Percentiles rank a stretch among this genome's conserved stretches.
Evolutionary conservation across 192 early-diverging fungal species (phyloP).

Genomic region (Piromyces finnis): DNA sequence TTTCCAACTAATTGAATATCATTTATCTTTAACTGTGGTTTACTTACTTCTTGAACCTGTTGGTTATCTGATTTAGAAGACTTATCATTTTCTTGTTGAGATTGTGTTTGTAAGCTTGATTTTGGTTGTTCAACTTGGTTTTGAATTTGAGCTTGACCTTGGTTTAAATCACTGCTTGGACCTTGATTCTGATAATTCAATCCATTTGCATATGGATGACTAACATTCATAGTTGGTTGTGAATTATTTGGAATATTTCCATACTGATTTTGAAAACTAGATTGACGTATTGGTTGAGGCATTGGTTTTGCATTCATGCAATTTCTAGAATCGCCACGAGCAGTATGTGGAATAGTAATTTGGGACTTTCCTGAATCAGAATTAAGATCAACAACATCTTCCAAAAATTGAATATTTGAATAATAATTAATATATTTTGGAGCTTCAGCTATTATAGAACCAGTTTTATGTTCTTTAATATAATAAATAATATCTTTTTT

Average conservation of each 20-base stretch:
- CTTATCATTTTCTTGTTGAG: too few species aligned
- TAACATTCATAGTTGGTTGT: not conserved
- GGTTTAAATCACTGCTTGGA: too few species aligned
- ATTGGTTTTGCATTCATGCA: not conserved
- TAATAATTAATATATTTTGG: not conserved
- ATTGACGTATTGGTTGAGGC: not conserved
- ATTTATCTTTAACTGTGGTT: not conserved
- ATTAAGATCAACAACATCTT: not conserved
- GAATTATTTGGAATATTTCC: not conserved
- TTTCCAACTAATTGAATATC: not conserved
- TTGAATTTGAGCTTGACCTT: too few species aligned
- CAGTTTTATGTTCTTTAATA: not conserved
- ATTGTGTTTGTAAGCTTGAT: too few species aligned
- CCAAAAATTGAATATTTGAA: not conserved
- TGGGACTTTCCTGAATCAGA: not conserved
- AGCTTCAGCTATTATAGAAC: not conserved
- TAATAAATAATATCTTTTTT: constrained; percentile 31
- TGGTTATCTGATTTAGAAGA: too few species aligned
- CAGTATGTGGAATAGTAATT: not conserved
- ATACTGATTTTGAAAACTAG: not conserved
- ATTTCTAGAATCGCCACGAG: not conserved
- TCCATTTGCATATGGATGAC: not conserved
- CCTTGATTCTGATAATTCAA: not conserved
- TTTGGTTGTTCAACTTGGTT: too few species aligned
- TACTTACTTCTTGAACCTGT: too few species aligned